Evolutionary conservation across 2,329 filamentous ascomycete species (phyloP).

Genomic region (Anthostomella pinea): DNA sequence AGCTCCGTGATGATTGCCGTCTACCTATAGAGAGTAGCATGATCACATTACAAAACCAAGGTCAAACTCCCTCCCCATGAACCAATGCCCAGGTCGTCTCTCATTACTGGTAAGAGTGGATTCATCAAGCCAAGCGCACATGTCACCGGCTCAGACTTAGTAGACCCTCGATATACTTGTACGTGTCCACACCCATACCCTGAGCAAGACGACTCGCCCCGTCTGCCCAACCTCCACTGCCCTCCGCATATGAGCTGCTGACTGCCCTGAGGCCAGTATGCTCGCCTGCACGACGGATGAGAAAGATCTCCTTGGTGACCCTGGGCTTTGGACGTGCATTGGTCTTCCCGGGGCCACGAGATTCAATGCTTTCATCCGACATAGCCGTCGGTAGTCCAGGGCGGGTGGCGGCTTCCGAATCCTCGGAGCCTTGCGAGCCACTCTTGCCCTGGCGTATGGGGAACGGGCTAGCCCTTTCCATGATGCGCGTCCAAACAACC

Average conservation of each 20-base stretch:
- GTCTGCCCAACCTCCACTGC: conserved; percentile 45
- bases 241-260: conserved; percentile 34
- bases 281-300: conserved; percentile 60
- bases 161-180: conserved; percentile 70
- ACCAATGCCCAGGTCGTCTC: not conserved
- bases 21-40: too few relatives aligned
- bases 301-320: conserved; percentile 57
- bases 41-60: too few relatives aligned
- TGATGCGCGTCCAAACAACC: conserved; percentile 63
- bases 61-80: too few relatives aligned
- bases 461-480: conserved; percentile 29
- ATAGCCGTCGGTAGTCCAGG: conserved; percentile 10
- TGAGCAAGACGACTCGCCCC: conserved; percentile 62
- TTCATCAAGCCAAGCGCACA: not conserved
- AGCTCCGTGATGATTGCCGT: too few relatives aligned
- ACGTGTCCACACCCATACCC: conserved; percentile 74
- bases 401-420: conserved; percentile 1
- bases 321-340: conserved; percentile 13
- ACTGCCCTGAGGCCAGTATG: conserved; percentile 38
- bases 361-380: conserved; percentile 9
- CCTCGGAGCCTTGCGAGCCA: not conserved
- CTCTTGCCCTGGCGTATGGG: not conserved
- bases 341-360: conserved; percentile 4
- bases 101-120: not conserved
- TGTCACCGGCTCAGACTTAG: conserved; percentile 50